Evolutionary conservation across 2,329 filamentous ascomycete genomes (phyloP).

Genomic region (Xylaria sp.): DNA sequence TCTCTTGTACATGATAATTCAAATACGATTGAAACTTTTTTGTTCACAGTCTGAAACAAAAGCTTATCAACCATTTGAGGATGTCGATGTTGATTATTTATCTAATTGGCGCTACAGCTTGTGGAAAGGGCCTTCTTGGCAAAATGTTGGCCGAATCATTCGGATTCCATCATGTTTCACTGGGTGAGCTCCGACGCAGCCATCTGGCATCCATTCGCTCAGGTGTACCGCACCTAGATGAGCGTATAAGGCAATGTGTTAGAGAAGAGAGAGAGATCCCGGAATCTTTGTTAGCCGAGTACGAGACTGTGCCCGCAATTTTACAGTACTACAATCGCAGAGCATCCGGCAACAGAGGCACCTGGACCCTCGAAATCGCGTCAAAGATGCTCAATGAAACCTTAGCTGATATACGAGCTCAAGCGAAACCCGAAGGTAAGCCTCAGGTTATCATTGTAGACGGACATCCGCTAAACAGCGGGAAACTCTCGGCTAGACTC

Average conservation of each 20-base stretch:
- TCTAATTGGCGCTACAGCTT: conserved; percentile 29
- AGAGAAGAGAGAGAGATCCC: neutral
- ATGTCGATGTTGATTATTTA: conserved; percentile 34
- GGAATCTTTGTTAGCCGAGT: neutral
- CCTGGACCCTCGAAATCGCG: conserved; percentile 3
- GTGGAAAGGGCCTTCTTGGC: conserved; percentile 35
- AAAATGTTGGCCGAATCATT: conserved; percentile 28
- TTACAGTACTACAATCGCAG: conserved; percentile 13
- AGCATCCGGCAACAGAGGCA: neutral
- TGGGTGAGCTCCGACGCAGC: conserved; percentile 23
- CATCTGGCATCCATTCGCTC: neutral
- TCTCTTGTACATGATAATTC: no score
- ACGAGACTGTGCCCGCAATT: neutral
- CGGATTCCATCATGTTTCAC: conserved; percentile 31
- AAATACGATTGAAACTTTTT: no score
- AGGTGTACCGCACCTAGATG: neutral
- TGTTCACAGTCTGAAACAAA: neutral
- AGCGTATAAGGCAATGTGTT: neutral
- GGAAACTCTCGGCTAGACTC: neutral
- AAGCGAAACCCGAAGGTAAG: neutral
- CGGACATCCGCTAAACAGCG: conserved; percentile 16
- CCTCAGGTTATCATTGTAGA: conserved; percentile 27
- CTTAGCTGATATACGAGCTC: neutral
- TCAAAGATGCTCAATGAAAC: conserved; percentile 14
- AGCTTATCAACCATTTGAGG: neutral